Evolutionary conservation across 768 basidiomycete species (phyloP).

Genomic region (Hysterangium stoloniferum): DNA sequence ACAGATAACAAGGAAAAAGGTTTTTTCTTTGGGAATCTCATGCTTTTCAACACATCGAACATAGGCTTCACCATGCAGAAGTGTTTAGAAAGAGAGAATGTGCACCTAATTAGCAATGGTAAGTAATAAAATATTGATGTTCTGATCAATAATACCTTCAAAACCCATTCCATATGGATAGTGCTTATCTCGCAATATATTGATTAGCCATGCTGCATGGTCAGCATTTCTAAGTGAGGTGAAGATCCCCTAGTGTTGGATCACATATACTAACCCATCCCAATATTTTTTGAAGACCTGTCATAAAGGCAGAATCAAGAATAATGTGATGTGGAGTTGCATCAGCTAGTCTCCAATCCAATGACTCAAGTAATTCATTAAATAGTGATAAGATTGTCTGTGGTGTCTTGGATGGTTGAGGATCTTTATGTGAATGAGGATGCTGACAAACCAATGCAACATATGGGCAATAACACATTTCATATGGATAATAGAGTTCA

Average conservation of each 20-base stretch:
- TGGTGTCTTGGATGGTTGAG: constrained; percentile 8
- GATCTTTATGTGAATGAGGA: constrained; percentile 11
- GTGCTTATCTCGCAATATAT: constrained; percentile 13
- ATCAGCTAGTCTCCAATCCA: constrained; percentile 23
- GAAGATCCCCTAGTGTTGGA: constrained; percentile 13
- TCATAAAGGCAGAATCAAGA: constrained; percentile 20
- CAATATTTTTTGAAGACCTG: constrained; percentile 11
- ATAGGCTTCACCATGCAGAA: constrained; percentile 15
- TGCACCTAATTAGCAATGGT: constrained; percentile 4
- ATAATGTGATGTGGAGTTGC: constrained; percentile 21
- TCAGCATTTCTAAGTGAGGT: constrained; percentile 19
- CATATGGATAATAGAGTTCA: constrained; percentile 10
- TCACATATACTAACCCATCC: constrained; percentile 13
- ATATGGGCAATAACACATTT: constrained; percentile 10
- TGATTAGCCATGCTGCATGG: constrained; percentile 18
- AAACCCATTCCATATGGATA: constrained; percentile 21
- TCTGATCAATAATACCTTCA: constrained; percentile 16
- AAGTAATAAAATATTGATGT: neutral
- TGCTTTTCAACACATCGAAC: constrained; percentile 18
- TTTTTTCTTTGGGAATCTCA: constrained; percentile 2
- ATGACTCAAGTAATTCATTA: constrained; percentile 10
- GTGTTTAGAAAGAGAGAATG: too few relatives aligned
- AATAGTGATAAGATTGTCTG: constrained; percentile 14
- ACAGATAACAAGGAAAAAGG: constrained; percentile 18
- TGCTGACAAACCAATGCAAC: constrained; percentile 12